phyloP scores from a whole-genome alignment of 2,329 filamentous ascomycete species.

The Paraphaeosphaeria minitans region DNA sequence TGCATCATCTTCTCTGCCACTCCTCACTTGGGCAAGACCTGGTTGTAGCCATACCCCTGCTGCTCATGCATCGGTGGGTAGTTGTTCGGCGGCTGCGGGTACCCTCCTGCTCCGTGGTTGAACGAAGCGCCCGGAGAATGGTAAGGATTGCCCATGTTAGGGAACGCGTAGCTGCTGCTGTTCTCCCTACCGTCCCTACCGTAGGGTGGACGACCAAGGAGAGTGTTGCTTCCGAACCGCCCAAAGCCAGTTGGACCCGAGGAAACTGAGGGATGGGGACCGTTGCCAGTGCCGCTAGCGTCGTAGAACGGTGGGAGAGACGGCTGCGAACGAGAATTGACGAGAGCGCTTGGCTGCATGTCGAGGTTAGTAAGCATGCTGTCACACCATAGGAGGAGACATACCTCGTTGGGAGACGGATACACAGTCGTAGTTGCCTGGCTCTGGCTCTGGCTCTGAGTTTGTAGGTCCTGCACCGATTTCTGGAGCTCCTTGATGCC shows the following conservation, averaged over 20 bases:
- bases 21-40: slow-evolving; percentile 22
- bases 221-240: slow-evolving; percentile 17
- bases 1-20: background rate
- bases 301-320: slow-evolving; percentile 27
- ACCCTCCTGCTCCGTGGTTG: slow-evolving; percentile 22
- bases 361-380: slow-evolving; percentile 1
- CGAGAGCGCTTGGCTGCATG: slow-evolving; percentile 12
- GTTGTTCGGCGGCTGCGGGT: slow-evolving; percentile 17
- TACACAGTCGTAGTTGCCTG: slow-evolving; percentile 12
- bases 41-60: slow-evolving; percentile 25
- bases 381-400: background rate
- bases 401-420: slow-evolving; percentile 12
- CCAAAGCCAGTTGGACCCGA: background rate
- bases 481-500: slow-evolving; percentile 36
- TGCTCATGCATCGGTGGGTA: slow-evolving; percentile 22
- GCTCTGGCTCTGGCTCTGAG: slow-evolving; percentile 25
- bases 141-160: slow-evolving; percentile 3
- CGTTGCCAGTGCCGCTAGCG: slow-evolving; percentile 17
- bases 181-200: slow-evolving; percentile 32
- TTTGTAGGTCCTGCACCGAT: slow-evolving; percentile 30
- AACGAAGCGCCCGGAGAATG: slow-evolving; percentile 25
- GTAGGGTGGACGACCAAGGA: slow-evolving; percentile 16
- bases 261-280: slow-evolving; percentile 18
- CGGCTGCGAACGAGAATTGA: slow-evolving; percentile 32
- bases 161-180: slow-evolving; percentile 15